phyloP scores from a whole-genome alignment of 768 basidiomycete genomes.

The Suillus subluteus region DNA sequence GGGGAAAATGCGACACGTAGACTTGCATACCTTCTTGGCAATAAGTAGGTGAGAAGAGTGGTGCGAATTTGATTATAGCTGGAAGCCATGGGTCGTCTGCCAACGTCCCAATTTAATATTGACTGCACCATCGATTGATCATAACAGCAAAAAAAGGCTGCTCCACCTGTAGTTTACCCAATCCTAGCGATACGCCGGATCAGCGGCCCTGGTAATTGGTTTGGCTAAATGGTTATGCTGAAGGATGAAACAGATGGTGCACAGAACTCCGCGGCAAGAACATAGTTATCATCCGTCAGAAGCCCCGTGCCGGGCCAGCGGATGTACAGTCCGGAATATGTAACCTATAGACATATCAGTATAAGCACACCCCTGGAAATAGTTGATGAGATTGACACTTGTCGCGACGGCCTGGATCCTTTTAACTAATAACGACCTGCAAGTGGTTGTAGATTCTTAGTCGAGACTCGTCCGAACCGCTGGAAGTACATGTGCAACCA shows the following conservation, averaged over 20 bases:
- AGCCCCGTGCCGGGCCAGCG: background rate
- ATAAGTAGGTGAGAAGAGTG: background rate
- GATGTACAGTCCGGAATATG: background rate
- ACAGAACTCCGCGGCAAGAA: background rate
- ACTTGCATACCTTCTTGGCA: background rate
- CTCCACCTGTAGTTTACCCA: background rate
- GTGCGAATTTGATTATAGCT: background rate
- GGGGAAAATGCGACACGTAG: background rate
- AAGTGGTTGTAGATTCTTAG: background rate
- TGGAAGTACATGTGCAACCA: background rate
- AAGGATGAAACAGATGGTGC: background rate
- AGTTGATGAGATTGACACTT: background rate
- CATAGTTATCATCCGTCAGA: background rate
- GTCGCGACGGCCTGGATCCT: background rate
- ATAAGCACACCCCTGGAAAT: background rate
- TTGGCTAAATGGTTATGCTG: background rate
- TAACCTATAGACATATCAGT: background rate
- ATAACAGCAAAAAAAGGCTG: background rate
- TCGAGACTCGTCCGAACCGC: background rate
- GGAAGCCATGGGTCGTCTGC: no score
- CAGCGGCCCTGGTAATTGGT: background rate
- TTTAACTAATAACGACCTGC: background rate
- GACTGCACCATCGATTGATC: background rate
- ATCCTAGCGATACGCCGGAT: background rate
- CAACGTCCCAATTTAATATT: background rate